These are phyloP conservation scores for Puccinia hordei DNA, from an alignment of 1,284 basidiomycete genomes.

Conservation along the genomic window DNA sequence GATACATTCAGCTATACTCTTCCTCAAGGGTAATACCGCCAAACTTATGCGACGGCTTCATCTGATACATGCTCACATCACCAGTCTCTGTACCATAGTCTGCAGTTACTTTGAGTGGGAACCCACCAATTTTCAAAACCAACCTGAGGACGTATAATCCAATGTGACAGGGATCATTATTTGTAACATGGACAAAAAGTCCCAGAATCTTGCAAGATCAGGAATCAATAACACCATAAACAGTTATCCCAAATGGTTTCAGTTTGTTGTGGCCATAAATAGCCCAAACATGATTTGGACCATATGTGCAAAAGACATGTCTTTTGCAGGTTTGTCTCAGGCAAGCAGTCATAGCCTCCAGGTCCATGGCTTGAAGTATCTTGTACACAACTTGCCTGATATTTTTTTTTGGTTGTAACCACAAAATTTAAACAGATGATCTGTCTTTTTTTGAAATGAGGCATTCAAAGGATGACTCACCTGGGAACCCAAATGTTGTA, in stretches of 20 bases:
- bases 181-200: neutral
- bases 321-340: neutral
- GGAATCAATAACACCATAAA: conserved; percentile 26
- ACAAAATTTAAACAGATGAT: neutral
- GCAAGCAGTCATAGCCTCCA: neutral
- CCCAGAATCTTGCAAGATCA: conserved; percentile 24
- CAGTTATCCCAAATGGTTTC: conserved; percentile 22
- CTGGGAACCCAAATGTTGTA: conserved; percentile 1
- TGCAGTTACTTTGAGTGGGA: conserved; percentile 21
- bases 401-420: no score
- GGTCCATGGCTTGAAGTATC: conserved; percentile 7
- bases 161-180: conserved; percentile 33
- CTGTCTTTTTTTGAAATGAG: neutral
- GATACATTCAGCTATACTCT: neutral
- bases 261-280: conserved; percentile 14
- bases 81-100: no score
- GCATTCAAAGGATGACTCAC: neutral
- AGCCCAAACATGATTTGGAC: conserved; percentile 29
- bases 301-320: neutral
- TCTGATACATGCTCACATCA: conserved; percentile 10
- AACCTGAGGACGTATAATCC: conserved; percentile 10
- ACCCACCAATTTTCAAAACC: neutral
- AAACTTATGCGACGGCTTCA: neutral
- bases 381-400: conserved; percentile 8
- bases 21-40: neutral